These are phyloP conservation scores for Hypocrella siamensis DNA, from an alignment of 2,329 filamentous ascomycete genomes.

Conservation along the genomic window DNA sequence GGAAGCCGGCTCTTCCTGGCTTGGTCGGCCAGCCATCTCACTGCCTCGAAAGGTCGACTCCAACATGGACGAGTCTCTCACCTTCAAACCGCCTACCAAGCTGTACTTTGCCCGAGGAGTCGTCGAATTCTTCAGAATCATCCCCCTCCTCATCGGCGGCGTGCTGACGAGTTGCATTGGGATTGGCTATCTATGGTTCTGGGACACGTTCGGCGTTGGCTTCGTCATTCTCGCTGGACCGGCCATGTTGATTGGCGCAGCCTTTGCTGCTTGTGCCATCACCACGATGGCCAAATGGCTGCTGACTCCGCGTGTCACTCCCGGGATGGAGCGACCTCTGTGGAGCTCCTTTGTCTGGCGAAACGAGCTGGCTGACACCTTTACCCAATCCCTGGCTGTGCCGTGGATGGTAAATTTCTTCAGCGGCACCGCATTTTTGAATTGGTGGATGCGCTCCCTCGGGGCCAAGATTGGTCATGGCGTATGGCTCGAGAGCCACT, in stretches of 20 bases:
- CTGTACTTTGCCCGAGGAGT: conserved; percentile 5
- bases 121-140: conserved; percentile 6
- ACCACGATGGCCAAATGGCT: conserved; percentile 8
- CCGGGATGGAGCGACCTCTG: conserved; percentile 8
- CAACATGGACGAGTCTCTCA: conserved; percentile 6
- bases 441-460: conserved; percentile 6
- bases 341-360: conserved; percentile 11
- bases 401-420: conserved; percentile 6
- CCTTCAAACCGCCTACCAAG: conserved; percentile 6
- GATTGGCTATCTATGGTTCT: conserved; percentile 4
- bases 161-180: conserved; percentile 2
- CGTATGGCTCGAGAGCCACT: conserved; percentile 9
- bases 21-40: conserved; percentile 8
- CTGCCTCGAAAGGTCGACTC: conserved; percentile 6
- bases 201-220: conserved; percentile 5
- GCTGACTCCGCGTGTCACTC: conserved; percentile 5
- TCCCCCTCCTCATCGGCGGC: conserved; percentile 5
- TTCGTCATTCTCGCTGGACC: conserved; percentile 5
- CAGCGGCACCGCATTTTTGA: conserved; percentile 8
- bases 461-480: conserved; percentile 9
- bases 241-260: conserved; percentile 3
- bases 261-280: conserved; percentile 2
- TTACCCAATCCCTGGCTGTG: conserved; percentile 27
- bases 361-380: conserved; percentile 39
- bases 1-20: conserved; percentile 8